These are phyloP conservation scores for Ogataea parapolymorpha DNA, from an alignment of 805 yeast species.

Conservation along the genomic window DNA sequence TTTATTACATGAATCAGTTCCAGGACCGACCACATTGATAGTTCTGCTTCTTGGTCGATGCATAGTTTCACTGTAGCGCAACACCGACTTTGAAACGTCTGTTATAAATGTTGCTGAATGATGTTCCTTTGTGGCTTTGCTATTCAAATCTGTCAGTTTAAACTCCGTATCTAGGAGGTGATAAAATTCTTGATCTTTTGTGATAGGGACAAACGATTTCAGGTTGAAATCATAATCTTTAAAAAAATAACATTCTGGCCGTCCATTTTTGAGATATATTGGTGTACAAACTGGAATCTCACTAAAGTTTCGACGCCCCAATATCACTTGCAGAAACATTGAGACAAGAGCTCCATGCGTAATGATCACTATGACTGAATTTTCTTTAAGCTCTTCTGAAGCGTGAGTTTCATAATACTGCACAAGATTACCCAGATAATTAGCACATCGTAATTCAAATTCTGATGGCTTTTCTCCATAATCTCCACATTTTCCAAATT, in stretches of 20 bases:
- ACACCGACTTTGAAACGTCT: too few relatives aligned
- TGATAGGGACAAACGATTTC: conserved; percentile 24
- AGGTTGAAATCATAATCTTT: conserved; percentile 35
- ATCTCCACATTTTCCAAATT: conserved; percentile 41
- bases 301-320: conserved; percentile 36
- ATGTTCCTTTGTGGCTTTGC: too few relatives aligned
- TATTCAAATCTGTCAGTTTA: conserved; percentile 14
- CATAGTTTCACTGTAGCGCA: conserved; percentile 1
- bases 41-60: conserved; percentile 31
- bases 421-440: conserved; percentile 33
- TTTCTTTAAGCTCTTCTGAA: conserved; percentile 26
- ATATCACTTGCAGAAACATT: conserved; percentile 35
- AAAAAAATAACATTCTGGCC: conserved; percentile 18
- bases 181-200: conserved; percentile 27
- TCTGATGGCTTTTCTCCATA: conserved; percentile 39
- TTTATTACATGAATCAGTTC: conserved; percentile 5
- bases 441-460: conserved; percentile 35
- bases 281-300: conserved; percentile 40
- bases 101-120: too few relatives aligned
- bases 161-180: conserved; percentile 24
- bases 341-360: conserved; percentile 46
- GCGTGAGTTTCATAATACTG: conserved; percentile 30
- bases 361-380: conserved; percentile 34
- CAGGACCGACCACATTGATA: conserved; percentile 21
- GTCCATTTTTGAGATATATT: conserved; percentile 28